Conservation (phyloP, 1,139 yeast species). For the Pichia sp. region DNA sequence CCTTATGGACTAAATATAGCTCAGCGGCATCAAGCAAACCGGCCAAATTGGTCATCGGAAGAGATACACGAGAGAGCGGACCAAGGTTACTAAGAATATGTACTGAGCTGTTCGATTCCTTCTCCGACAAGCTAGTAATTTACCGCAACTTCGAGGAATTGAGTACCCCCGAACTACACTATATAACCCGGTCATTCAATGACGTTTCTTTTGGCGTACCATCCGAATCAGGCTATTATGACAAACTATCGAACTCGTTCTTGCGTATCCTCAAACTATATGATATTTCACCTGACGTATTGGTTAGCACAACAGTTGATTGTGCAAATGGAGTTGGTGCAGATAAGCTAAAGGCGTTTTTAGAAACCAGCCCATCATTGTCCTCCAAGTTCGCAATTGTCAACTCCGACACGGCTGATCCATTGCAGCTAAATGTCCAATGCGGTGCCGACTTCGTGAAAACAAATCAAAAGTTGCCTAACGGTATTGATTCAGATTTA, state of each 20-base stretch:
- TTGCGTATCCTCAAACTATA: constrained; percentile 23
- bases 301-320: constrained; percentile 57
- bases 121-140: constrained; percentile 33
- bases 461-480: constrained; percentile 77
- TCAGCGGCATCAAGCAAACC: constrained; percentile 34
- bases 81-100: constrained; percentile 59
- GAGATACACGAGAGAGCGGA: constrained; percentile 78
- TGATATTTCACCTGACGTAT: constrained; percentile 32
- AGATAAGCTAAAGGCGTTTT: constrained; percentile 46
- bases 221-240: constrained; percentile 66
- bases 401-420: constrained; percentile 55
- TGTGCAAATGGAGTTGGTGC: constrained; percentile 97
- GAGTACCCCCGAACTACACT: constrained; percentile 95
- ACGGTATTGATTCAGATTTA: constrained; percentile 38
- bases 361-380: constrained; percentile 41
- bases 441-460: constrained; percentile 98
- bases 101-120: constrained; percentile 58
- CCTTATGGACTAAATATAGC: constrained; percentile 28
- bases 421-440: constrained; percentile 59
- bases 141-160: constrained; percentile 61
- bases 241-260: constrained; percentile 45
- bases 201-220: constrained; percentile 60
- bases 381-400: constrained; percentile 38
- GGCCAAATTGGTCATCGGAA: constrained; percentile 48
- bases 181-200: constrained; percentile 69